Evolutionary conservation across 345 rosid genomes (phyloP).

Genomic region (Pistacia integerrima): DNA sequence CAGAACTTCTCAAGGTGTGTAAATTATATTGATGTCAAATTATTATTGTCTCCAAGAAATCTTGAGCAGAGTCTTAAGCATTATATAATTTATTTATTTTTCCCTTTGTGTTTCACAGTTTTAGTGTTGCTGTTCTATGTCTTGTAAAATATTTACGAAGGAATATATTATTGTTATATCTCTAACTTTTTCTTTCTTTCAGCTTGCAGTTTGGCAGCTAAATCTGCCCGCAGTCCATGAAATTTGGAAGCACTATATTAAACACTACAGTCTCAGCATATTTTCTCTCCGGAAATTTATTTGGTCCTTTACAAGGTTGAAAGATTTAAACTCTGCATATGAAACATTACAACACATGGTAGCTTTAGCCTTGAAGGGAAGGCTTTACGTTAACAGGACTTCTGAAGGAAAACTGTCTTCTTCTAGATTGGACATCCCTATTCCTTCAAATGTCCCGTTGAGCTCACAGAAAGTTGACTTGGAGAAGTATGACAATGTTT

Average conservation of each 20-base stretch:
- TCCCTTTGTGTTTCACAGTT: neutral
- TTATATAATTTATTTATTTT: neutral
- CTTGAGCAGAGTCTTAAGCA: conserved; percentile 7
- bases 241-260: conserved; percentile 64
- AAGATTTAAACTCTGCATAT: conserved; percentile 72
- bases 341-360: conserved; percentile 77
- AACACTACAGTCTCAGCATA: conserved; percentile 57
- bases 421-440: conserved; percentile 70
- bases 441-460: conserved; percentile 47
- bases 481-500: conserved; percentile 30
- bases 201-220: conserved; percentile 83
- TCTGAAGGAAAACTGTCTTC: conserved; percentile 35
- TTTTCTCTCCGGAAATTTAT: conserved; percentile 52
- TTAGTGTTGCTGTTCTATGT: neutral
- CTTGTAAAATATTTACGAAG: neutral
- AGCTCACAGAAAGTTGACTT: conserved; percentile 36
- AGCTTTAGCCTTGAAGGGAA: conserved; percentile 41
- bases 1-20: conserved; percentile 77
- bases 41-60: neutral
- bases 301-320: conserved; percentile 63
- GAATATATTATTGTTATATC: conserved; percentile 22
- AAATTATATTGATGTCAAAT: conserved; percentile 6
- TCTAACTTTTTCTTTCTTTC: conserved; percentile 27
- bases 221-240: conserved; percentile 56
- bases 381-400: conserved; percentile 25